Conservation (phyloP, 345 rosid species). For the Camelina sativa region DNA sequence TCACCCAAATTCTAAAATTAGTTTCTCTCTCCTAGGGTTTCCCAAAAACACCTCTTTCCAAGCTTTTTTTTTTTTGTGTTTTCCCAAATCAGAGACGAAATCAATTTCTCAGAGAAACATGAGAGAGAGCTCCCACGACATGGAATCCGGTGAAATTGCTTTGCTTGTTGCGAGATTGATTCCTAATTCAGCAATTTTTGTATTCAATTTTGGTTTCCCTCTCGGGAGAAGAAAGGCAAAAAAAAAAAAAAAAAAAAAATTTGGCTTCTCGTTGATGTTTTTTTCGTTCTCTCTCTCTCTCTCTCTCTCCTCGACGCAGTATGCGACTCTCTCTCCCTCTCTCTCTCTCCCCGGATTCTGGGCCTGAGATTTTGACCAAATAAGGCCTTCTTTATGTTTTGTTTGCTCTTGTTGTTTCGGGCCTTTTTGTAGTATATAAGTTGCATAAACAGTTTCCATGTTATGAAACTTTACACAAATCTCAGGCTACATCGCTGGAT, state of each 20-base stretch:
- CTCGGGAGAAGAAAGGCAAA: slow-evolving; percentile 26
- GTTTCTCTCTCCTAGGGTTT: slow-evolving; percentile 68
- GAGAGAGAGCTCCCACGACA: slow-evolving; percentile 12
- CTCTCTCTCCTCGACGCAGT: slow-evolving; percentile 47
- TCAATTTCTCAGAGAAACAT: slow-evolving; percentile 10
- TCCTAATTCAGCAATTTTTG: slow-evolving; percentile 39
- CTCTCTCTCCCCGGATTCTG: slow-evolving; percentile 13
- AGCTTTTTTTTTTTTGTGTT: slow-evolving; percentile 25
- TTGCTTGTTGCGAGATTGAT: slow-evolving; percentile 30
- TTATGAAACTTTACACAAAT: background rate
- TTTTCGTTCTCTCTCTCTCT: slow-evolving; percentile 34
- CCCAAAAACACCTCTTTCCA: slow-evolving; percentile 15
- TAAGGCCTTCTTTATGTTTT: background rate
- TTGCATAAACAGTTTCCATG: background rate
- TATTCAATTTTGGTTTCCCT: slow-evolving; percentile 51
- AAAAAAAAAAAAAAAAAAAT: slow-evolving; percentile 11
- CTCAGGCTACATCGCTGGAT: background rate
- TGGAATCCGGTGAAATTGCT: slow-evolving; percentile 35
- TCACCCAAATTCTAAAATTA: slow-evolving; percentile 36
- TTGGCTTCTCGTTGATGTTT: slow-evolving; percentile 31
- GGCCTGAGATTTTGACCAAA: slow-evolving; percentile 31
- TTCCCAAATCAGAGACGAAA: slow-evolving; percentile 23
- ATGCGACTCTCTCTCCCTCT: slow-evolving; percentile 41
- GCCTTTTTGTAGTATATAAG: background rate
- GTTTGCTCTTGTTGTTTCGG: slow-evolving; percentile 14